phyloP scores from a whole-genome alignment of 208 protist genomes.

The Wallacemonas sp. region DNA sequence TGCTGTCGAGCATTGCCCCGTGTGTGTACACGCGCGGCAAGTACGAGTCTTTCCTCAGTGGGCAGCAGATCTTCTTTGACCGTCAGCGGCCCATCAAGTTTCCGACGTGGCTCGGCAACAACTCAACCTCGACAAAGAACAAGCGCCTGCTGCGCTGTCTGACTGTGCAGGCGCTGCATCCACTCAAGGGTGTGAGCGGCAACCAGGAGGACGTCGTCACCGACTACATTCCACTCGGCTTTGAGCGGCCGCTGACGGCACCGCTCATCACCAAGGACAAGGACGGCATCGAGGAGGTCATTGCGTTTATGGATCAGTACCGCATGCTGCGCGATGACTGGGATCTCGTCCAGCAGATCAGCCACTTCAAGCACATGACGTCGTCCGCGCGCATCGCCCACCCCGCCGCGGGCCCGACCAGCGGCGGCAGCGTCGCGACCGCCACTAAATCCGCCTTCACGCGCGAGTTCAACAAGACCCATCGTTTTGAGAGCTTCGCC shows the following conservation, averaged over 20 bases:
- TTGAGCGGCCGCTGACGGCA: slow-evolving; percentile 53
- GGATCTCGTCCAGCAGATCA: slow-evolving; percentile 80
- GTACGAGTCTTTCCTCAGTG: slow-evolving; percentile 83
- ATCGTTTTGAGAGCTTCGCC: slow-evolving; percentile 67
- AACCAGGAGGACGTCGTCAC: slow-evolving; percentile 75
- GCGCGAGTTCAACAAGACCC: slow-evolving; percentile 88
- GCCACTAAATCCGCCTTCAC: slow-evolving; percentile 90
- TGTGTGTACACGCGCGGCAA: slow-evolving; percentile 82
- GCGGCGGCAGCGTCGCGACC: slow-evolving; percentile 44
- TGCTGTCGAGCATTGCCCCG: slow-evolving; percentile 78
- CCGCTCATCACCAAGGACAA: slow-evolving; percentile 64
- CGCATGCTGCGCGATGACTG: slow-evolving; percentile 88
- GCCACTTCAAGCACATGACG: slow-evolving; percentile 78
- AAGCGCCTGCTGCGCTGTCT: slow-evolving; percentile 68
- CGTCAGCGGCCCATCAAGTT: slow-evolving; percentile 89
- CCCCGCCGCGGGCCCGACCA: slow-evolving; percentile 9
- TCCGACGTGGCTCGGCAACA: slow-evolving; percentile 86
- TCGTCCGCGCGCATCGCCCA: slow-evolving; percentile 16
- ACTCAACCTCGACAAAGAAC: slow-evolving; percentile 90
- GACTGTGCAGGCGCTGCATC: slow-evolving; percentile 66
- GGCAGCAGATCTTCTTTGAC: slow-evolving; percentile 79
- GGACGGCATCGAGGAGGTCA: slow-evolving; percentile 72
- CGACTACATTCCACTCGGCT: slow-evolving; percentile 89
- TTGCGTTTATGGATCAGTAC: slow-evolving; percentile 88
- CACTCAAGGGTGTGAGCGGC: slow-evolving; percentile 55